Conservation (phyloP, 768 basidiomycete species). For the Suillus variegatus region DNA sequence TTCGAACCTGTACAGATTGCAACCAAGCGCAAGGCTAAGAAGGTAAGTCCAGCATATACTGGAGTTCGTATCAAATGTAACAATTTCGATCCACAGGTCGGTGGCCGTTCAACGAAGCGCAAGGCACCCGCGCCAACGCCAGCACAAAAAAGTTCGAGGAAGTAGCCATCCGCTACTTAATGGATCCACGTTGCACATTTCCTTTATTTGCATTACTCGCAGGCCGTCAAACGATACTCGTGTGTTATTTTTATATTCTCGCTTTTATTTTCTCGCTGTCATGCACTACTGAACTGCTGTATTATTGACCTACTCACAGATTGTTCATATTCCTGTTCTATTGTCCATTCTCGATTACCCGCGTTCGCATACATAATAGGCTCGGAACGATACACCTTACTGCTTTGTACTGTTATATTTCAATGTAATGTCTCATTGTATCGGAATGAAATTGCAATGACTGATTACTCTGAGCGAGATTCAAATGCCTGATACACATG, state of each 20-base stretch:
- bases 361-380: neutral
- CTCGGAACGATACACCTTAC: neutral
- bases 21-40: neutral
- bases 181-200: neutral
- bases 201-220: neutral
- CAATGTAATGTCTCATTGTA: neutral
- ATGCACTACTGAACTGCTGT: neutral
- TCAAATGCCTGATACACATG: too few relatives aligned
- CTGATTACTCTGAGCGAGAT: too few relatives aligned
- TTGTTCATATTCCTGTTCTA: neutral
- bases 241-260: neutral
- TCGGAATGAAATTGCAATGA: neutral
- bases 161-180: neutral
- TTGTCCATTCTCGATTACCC: neutral
- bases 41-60: neutral
- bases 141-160: neutral
- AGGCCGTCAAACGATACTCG: neutral
- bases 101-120: neutral
- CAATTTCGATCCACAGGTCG: neutral
- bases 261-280: neutral
- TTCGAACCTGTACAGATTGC: neutral
- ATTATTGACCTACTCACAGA: neutral
- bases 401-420: neutral
- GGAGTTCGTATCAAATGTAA: neutral
- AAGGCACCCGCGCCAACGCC: neutral